These are phyloP conservation scores for Xylaria sp. DNA, from an alignment of 2,329 filamentous ascomycete genomes.

Conservation along the genomic window DNA sequence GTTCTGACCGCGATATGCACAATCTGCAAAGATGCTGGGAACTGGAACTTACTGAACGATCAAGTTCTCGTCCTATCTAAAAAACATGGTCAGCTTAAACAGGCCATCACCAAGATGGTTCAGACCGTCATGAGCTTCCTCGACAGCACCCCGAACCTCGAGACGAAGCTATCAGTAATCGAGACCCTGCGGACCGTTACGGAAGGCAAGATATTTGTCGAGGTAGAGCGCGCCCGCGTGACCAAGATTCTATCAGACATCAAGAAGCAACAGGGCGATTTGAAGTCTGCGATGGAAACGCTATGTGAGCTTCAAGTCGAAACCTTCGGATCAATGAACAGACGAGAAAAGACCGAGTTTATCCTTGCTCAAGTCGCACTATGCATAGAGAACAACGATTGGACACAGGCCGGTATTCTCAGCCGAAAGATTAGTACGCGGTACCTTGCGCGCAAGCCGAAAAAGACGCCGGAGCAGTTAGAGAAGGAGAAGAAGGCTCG, in stretches of 20 bases:
- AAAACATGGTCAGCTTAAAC: conserved; percentile 99
- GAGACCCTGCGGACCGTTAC: conserved; percentile 96
- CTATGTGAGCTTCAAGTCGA: conserved; percentile 98
- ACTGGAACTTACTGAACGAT: conserved; percentile 96
- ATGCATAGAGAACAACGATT: conserved; percentile 95
- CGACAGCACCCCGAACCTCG: conserved; percentile 83
- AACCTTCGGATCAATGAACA: conserved; percentile 97
- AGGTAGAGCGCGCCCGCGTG: conserved; percentile 95
- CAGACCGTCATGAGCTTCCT: conserved; percentile 95
- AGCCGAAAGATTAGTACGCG: conserved; percentile 96
- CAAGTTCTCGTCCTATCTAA: conserved; percentile 96
- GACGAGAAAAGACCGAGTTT: conserved; percentile 98
- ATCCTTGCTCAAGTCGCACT: conserved; percentile 94
- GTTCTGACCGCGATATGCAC: conserved; percentile 89
- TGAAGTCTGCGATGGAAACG: conserved; percentile 89
- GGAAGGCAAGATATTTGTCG: conserved; percentile 99
- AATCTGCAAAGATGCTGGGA: conserved; percentile 89
- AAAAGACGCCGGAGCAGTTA: conserved; percentile 88
- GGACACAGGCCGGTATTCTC: conserved; percentile 93
- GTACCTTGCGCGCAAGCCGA: conserved; percentile 89
- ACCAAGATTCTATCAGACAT: conserved; percentile 96
- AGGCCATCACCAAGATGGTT: conserved; percentile 99
- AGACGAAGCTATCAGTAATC: conserved; percentile 92
- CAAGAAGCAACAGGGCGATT: conserved; percentile 94
- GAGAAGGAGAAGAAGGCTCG: conserved; percentile 91